Base-by-base conservation (phyloP, 179 eudicot genomes). In the Amaranthus tricolor region DNA sequence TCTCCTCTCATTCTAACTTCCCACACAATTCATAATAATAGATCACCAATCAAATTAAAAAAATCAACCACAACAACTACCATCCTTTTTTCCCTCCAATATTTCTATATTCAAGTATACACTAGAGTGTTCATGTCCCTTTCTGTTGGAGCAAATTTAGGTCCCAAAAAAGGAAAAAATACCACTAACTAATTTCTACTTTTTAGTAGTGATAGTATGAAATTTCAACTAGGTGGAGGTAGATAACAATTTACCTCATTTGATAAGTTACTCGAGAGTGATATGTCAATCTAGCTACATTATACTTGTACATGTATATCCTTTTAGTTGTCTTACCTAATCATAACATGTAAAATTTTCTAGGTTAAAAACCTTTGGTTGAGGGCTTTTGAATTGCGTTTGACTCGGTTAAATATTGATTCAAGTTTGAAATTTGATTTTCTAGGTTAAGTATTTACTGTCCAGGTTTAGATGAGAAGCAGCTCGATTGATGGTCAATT, bases 41-140 rank as follows among this genome's bases (percentile, higher is more conserved):
- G 76, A 76, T 69, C 78, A 81, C 84, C 83, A 81, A 81, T 80
- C 79, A 68, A 80, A 77, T 59, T 1, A 79, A 69, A 82, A 66
- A 74, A 31, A 31, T 31, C 63, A 76, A 65, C 61, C 84, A 74
- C 82, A 83, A 85, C 88, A 76, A 84, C 88, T 52, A 66, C 77
- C 49, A 11, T 10, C 10, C 55, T 58, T 40, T 21, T 15, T 12
- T 60, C 59, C 44, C 48, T 31, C 70, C 65, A 56, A 57, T 72
- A 40, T 64, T 77, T 62, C 66, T 62, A 62, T 62, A 58, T 55
- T 55, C 61, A 49, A 68, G 64, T 62, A 62, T 62, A 58, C 62
- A 64, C 61, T 54, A 68, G 64, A 64, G 54, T 69, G 55, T 69
- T 15, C 70, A 40, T 77, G 66, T 63, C 70, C 49, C 58, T 73